A percentile compares a stretch with the other conserved stretches of the same genome.
phyloP scores from a whole-genome alignment of 108 stramenopile genomes.

The Discostella pseudostelligera region DNA sequence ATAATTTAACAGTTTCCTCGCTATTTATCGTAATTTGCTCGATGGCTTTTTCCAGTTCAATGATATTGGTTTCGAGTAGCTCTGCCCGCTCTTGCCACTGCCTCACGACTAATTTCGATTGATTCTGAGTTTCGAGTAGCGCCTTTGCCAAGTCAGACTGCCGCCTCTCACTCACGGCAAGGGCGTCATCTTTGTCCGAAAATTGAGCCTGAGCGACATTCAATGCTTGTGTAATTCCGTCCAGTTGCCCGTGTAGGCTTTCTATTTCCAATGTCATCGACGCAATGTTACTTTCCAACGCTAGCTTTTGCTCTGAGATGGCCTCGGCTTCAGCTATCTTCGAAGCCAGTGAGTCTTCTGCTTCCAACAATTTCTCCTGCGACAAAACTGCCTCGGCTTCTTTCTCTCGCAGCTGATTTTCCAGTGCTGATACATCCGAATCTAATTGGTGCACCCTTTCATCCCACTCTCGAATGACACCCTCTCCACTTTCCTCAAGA shows the following conservation, averaged over 20 bases:
- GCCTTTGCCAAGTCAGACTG: constrained; percentile 42
- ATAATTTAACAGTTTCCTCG: constrained; percentile 5
- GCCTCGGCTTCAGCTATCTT: constrained; percentile 13
- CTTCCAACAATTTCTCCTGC: constrained; percentile 13
- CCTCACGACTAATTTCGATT: constrained; percentile 53
- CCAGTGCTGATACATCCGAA: constrained; percentile 9
- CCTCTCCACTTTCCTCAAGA: constrained; percentile 15
- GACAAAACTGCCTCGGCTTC: constrained; percentile 2
- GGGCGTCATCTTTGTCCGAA: constrained; percentile 29
- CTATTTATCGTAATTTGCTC: constrained; percentile 9
- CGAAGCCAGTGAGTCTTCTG: constrained; percentile 3
- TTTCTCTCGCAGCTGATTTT: constrained; percentile 28
- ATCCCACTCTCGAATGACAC: constrained; percentile 48
- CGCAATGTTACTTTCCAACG: constrained; percentile 5
- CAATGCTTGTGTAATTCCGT: constrained; percentile 1
- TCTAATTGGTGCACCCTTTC: constrained; percentile 30
- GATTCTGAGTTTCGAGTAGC: constrained; percentile 44
- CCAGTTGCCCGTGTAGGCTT: constrained; percentile 10
- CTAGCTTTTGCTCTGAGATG: constrained; percentile 6
- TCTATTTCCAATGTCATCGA: constrained; percentile 16
- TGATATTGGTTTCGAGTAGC: constrained; percentile 26
- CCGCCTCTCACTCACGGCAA: constrained; percentile 41
- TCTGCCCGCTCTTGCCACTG: constrained; percentile 61
- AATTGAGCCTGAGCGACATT: constrained; percentile 22
- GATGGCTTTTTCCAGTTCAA: constrained; percentile 52